Conservation (phyloP, 768 basidiomycete species). For the Suillus decipiens region DNA sequence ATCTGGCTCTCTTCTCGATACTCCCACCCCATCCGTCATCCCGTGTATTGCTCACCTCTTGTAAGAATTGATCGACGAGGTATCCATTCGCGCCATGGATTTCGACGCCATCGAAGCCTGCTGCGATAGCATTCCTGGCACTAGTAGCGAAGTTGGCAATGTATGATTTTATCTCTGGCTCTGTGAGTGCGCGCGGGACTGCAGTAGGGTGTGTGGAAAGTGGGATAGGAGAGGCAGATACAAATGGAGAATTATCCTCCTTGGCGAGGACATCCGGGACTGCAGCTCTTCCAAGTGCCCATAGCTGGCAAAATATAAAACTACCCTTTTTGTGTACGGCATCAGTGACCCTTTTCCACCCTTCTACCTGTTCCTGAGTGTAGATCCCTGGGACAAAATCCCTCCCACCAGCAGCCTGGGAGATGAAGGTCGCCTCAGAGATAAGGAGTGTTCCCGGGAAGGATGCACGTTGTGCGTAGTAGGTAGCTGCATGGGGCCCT, state of each 20-base stretch:
- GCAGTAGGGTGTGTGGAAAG: conserved; percentile 11
- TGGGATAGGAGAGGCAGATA: conserved; percentile 29
- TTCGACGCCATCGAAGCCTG: conserved; percentile 67
- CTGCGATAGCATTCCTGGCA: conserved; percentile 53
- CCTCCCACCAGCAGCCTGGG: conserved; percentile 31
- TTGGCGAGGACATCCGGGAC: conserved; percentile 17
- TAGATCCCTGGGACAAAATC: conserved; percentile 50
- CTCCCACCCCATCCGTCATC: conserved; percentile 54
- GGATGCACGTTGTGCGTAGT: conserved; percentile 39
- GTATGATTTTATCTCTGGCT: conserved; percentile 47
- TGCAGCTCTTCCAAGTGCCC: conserved; percentile 48
- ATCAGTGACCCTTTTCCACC: conserved; percentile 53
- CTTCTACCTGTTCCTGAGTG: conserved; percentile 48
- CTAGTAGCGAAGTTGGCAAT: conserved; percentile 45
- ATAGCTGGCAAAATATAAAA: conserved; percentile 47
- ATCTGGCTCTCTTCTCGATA: conserved; percentile 48
- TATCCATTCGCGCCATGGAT: conserved; percentile 35
- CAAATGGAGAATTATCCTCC: conserved; percentile 21
- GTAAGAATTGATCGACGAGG: conserved; percentile 44
- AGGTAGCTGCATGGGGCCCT: conserved; percentile 32
- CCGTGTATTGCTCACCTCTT: conserved; percentile 40
- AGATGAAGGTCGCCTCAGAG: conserved; percentile 47
- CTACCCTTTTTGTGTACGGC: conserved; percentile 45
- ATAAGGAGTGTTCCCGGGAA: conserved; percentile 45
- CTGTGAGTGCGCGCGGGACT: conserved; percentile 42